These are phyloP conservation scores for Alternaria infectoria DNA, from an alignment of 2,329 filamentous ascomycete species.

Conservation along the genomic window DNA sequence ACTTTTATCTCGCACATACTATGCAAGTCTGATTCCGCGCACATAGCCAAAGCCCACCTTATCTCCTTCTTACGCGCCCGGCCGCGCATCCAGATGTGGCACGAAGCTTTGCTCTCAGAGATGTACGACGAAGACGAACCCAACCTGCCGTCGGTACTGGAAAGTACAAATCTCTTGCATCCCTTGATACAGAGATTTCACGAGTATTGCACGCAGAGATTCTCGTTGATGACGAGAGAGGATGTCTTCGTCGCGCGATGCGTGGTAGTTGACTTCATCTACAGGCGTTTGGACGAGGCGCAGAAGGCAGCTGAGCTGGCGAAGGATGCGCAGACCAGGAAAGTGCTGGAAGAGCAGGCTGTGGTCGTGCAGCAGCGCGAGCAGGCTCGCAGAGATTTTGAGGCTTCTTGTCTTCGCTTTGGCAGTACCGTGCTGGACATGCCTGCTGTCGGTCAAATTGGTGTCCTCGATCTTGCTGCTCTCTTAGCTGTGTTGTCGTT, in stretches of 20 bases:
- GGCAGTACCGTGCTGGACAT: accelerated
- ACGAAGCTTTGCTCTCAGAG: neutral
- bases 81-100: neutral
- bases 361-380: neutral
- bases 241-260: neutral
- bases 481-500: neutral
- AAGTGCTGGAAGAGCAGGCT: neutral
- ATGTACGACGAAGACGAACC: neutral
- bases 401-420: neutral
- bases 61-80: neutral
- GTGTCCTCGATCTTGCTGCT: neutral
- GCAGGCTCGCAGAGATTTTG: neutral
- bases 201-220: neutral
- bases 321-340: neutral
- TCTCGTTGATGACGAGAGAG: neutral
- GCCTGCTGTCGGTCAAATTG: neutral
- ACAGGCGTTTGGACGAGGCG: neutral
- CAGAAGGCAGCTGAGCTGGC: neutral
- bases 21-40: neutral
- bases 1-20: neutral
- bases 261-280: neutral
- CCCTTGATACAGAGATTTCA: neutral
- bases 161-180: neutral
- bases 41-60: neutral
- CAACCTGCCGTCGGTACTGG: neutral